Conservation (phyloP, 2,329 filamentous ascomycete species). For the Stemphylium vesicarium region DNA sequence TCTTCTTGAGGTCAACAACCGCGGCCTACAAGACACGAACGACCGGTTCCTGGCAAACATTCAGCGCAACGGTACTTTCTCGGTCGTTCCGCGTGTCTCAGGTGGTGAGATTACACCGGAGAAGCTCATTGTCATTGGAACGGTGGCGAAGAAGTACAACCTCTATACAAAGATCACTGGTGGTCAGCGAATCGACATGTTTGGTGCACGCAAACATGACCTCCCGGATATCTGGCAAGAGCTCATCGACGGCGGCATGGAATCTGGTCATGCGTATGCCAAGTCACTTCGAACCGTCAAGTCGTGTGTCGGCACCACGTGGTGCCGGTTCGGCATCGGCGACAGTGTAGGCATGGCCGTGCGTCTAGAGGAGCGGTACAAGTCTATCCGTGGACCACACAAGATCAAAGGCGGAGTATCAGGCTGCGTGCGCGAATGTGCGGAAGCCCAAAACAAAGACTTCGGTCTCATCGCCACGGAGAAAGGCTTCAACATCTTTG, state of each 20-base stretch:
- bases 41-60: slow-evolving; percentile 89
- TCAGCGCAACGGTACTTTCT: slow-evolving; percentile 89
- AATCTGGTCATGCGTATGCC: slow-evolving; percentile 88
- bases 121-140: slow-evolving; percentile 81
- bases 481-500: slow-evolving; percentile 92
- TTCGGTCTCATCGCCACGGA: slow-evolving; percentile 92
- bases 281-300: slow-evolving; percentile 90
- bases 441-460: slow-evolving; percentile 91
- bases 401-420: slow-evolving; percentile 92
- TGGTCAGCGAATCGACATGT: slow-evolving; percentile 91
- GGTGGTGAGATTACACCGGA: slow-evolving; percentile 89
- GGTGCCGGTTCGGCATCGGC: slow-evolving; percentile 88
- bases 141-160: slow-evolving; percentile 81
- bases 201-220: slow-evolving; percentile 88
- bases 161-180: slow-evolving; percentile 94
- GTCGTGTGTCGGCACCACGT: slow-evolving; percentile 88
- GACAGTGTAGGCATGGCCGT: slow-evolving; percentile 93
- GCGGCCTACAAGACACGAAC: slow-evolving; percentile 88
- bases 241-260: slow-evolving; percentile 83
- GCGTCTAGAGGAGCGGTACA: slow-evolving; percentile 86
- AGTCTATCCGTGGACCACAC: slow-evolving; percentile 85
- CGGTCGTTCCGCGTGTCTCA: slow-evolving; percentile 81
- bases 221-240: slow-evolving; percentile 81
- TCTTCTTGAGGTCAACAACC: slow-evolving; percentile 72
- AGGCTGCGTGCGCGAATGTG: slow-evolving; percentile 90